A percentile compares a stretch with the other conserved stretches of the same genome.
These are phyloP conservation scores for Daldinia sp. DNA, from an alignment of 2,329 filamentous ascomycete genomes.

Conservation along the genomic window DNA sequence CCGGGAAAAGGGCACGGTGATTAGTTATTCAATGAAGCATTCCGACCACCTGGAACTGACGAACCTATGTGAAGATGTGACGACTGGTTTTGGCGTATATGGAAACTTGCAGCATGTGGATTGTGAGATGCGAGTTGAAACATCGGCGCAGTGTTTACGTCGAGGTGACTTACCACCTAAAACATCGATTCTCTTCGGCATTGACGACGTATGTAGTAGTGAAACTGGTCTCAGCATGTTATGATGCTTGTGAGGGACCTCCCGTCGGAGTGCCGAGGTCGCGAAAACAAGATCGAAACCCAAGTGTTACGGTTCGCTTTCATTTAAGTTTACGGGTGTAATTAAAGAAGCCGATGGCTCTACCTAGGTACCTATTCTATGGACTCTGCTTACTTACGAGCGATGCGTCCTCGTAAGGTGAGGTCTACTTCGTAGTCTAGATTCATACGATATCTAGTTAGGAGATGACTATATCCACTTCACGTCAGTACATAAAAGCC, in stretches of 20 bases:
- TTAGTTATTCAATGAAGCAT: slow-evolving; percentile 33
- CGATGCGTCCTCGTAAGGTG: not conserved
- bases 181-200: not conserved
- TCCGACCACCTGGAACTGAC: slow-evolving; percentile 1
- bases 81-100: not conserved
- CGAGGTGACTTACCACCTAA: not conserved
- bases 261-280: not conserved
- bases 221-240: not conserved
- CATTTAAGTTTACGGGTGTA: not conserved
- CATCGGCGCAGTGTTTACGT: not conserved
- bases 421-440: not conserved
- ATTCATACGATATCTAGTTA: not conserved
- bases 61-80: not conserved
- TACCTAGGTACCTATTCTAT: too few relatives aligned
- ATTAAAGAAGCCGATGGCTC: not conserved
- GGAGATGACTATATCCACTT: too few relatives aligned
- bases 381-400: not conserved
- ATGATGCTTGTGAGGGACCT: not conserved
- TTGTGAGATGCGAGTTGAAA: not conserved
- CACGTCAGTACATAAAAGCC: too few relatives aligned
- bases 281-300: not conserved
- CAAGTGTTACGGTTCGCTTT: not conserved
- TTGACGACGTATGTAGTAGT: not conserved
- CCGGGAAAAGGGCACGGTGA: slow-evolving; percentile 12
- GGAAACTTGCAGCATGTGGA: not conserved